Evolutionary conservation across 2,329 filamentous ascomycete genomes (phyloP).

Genomic region (Hypoxylon sp.): DNA sequence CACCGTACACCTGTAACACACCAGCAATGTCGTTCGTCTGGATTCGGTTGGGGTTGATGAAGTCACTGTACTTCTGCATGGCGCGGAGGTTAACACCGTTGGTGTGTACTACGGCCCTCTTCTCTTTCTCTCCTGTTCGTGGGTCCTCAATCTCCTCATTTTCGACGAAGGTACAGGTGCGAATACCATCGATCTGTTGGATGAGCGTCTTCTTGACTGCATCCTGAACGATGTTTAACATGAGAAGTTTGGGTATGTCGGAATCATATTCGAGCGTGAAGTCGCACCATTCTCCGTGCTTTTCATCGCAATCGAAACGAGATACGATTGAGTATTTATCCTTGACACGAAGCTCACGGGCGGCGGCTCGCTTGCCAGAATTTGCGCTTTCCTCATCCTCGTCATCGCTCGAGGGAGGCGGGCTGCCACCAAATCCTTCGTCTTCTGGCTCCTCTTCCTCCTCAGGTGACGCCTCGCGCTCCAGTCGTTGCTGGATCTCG

Average conservation of each 20-base stretch:
- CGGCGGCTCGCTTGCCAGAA: conserved; percentile 45
- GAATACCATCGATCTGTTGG: conserved; percentile 83
- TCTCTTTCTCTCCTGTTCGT: conserved; percentile 57
- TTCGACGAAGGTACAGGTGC: conserved; percentile 72
- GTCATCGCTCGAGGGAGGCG: conserved; percentile 51
- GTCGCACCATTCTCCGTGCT: conserved; percentile 75
- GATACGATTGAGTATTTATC: conserved; percentile 72
- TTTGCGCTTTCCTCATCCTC: conserved; percentile 53
- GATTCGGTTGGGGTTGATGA: conserved; percentile 85
- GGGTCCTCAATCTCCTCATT: conserved; percentile 63
- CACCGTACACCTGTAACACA: conserved; percentile 85
- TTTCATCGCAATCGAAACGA: conserved; percentile 81
- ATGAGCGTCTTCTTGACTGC: conserved; percentile 82
- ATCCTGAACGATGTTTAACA: conserved; percentile 88
- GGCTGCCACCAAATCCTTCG: conserved; percentile 62
- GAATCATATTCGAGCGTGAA: conserved; percentile 86
- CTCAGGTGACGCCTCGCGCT: conserved; percentile 64
- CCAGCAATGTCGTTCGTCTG: conserved; percentile 93
- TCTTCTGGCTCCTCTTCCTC: conserved; percentile 67
- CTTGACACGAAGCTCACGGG: conserved; percentile 71
- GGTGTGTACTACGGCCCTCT: conserved; percentile 72
- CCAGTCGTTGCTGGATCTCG: conserved; percentile 71
- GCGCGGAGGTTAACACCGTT: conserved; percentile 87
- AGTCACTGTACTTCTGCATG: conserved; percentile 87
- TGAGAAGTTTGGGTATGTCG: conserved; percentile 85